These are phyloP conservation scores for Monarda citriodora DNA, from an alignment of 305 asterid species.

Conservation along the genomic window DNA sequence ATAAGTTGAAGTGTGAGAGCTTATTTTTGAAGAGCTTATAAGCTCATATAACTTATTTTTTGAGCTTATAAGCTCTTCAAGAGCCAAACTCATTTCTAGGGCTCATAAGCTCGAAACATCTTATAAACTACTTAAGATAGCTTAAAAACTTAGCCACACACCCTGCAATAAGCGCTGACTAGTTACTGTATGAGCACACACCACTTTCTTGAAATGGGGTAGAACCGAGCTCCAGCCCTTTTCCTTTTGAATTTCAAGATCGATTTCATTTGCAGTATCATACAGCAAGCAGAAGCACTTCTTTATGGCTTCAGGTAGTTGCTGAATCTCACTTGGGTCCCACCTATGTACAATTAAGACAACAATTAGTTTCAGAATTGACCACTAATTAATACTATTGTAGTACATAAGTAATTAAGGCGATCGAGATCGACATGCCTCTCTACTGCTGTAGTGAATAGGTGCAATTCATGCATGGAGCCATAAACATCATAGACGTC, in stretches of 20 bases:
- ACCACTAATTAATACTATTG: neutral
- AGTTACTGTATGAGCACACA: conserved; percentile 2
- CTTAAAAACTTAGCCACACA: too few relatives aligned
- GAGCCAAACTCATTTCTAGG: too few relatives aligned
- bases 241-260: conserved; percentile 32
- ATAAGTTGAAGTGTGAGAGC: too few relatives aligned
- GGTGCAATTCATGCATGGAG: conserved; percentile 38
- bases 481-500: conserved; percentile 73
- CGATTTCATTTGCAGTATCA: conserved; percentile 44
- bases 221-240: conserved; percentile 46
- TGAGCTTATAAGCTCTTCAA: too few relatives aligned
- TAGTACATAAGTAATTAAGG: neutral
- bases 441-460: conserved; percentile 52
- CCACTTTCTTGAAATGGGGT: conserved; percentile 48
- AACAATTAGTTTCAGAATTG: neutral
- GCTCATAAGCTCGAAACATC: too few relatives aligned
- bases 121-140: too few relatives aligned
- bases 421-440: conserved; percentile 34
- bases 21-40: too few relatives aligned
- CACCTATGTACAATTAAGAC: conserved; percentile 32
- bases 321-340: conserved; percentile 37
- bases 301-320: conserved; percentile 47
- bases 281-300: conserved; percentile 46
- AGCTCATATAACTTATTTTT: too few relatives aligned
- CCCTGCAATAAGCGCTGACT: too few relatives aligned